A percentile compares a stretch with the other conserved stretches of the same genome.
These are phyloP conservation scores for Pythium coloratum DNA, from an alignment of 352 stramenopile species.

Conservation along the genomic window DNA sequence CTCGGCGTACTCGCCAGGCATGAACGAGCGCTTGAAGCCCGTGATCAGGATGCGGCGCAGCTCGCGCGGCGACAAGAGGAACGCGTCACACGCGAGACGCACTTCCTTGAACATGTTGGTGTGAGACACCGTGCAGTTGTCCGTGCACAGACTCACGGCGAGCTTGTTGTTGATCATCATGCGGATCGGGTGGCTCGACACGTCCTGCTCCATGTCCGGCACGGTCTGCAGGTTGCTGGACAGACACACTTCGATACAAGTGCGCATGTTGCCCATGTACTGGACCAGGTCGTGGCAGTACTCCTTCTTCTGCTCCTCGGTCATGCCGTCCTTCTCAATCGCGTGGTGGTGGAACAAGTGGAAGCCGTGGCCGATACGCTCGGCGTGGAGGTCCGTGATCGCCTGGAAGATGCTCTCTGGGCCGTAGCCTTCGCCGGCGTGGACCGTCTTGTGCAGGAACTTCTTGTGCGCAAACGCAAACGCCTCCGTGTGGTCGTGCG, in stretches of 20 bases:
- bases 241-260: constrained; percentile 86
- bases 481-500: constrained; percentile 76
- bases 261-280: constrained; percentile 80
- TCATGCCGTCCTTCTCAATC: constrained; percentile 59
- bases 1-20: constrained; percentile 67
- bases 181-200: constrained; percentile 67
- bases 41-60: constrained; percentile 77
- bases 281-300: constrained; percentile 86
- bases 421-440: constrained; percentile 85
- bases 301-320: constrained; percentile 41
- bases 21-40: constrained; percentile 76
- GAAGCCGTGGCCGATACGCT: constrained; percentile 84
- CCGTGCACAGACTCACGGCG: constrained; percentile 80
- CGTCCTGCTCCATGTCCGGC: constrained; percentile 72
- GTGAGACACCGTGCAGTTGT: constrained; percentile 88
- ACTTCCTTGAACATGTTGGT: constrained; percentile 86
- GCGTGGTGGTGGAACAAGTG: constrained; percentile 81
- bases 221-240: constrained; percentile 88
- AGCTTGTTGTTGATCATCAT: constrained; percentile 86
- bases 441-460: constrained; percentile 88
- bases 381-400: constrained; percentile 83
- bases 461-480: constrained; percentile 88
- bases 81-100: constrained; percentile 77
- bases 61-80: constrained; percentile 68
- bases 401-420: constrained; percentile 87